These are phyloP conservation scores for Phaeolepiota aurea DNA, from an alignment of 768 basidiomycete species.

Conservation along the genomic window DNA sequence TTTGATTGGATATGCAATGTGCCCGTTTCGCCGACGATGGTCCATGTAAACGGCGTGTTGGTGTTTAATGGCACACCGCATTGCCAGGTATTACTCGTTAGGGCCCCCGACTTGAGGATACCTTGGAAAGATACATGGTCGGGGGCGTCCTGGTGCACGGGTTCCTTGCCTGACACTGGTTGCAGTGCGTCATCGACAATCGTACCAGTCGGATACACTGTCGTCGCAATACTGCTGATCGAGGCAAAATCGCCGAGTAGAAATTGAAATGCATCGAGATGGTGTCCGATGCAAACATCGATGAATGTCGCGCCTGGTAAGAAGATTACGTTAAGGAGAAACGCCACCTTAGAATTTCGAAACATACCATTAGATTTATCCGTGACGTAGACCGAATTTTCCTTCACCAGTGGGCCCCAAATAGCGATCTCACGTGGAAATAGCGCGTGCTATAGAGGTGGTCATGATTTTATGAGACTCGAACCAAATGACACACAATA, in stretches of 20 bases:
- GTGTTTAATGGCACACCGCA: neutral
- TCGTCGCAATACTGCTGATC: conserved; percentile 12
- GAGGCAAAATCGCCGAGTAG: conserved; percentile 18
- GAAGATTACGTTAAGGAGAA: neutral
- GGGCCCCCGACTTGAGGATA: neutral
- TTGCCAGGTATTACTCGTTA: neutral
- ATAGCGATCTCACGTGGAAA: neutral
- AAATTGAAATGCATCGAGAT: conserved; percentile 13
- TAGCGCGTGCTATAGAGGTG: too few relatives aligned
- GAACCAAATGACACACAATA: too few relatives aligned
- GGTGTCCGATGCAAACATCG: conserved; percentile 16
- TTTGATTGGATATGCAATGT: conserved; percentile 4
- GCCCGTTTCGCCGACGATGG: conserved; percentile 12
- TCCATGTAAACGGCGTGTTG: conserved; percentile 8
- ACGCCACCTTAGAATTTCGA: neutral
- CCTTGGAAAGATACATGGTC: neutral
- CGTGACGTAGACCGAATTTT: neutral
- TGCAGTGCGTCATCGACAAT: neutral
- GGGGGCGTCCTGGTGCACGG: neutral
- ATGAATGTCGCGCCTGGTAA: neutral
- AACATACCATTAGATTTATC: neutral
- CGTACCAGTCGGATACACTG: conserved; percentile 1
- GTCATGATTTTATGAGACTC: too few relatives aligned
- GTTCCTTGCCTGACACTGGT: neutral
- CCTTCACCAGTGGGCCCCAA: neutral